Percentiles rank a stretch among this genome's conserved stretches.
Evolutionary conservation across 1,284 basidiomycete genomes (phyloP).

Genomic region (Puccinia coronata): DNA sequence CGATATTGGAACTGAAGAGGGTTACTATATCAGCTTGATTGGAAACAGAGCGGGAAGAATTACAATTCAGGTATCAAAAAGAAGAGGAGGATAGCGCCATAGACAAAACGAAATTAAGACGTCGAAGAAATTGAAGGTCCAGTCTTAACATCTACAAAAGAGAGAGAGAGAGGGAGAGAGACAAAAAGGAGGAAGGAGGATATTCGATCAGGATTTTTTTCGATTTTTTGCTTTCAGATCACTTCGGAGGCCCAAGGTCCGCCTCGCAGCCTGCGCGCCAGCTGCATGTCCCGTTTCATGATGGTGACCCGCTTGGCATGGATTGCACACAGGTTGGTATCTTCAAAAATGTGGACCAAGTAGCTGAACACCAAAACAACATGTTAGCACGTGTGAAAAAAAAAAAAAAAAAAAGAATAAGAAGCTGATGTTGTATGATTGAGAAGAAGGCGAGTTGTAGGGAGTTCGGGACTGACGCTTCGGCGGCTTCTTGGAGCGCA

Average conservation of each 20-base stretch:
- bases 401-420: background rate
- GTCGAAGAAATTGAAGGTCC: too few relatives aligned
- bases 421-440: background rate
- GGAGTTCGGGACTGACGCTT: constrained; percentile 67
- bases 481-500: constrained; percentile 90
- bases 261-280: constrained; percentile 90
- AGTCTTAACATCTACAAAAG: too few relatives aligned
- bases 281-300: constrained; percentile 95
- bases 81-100: too few relatives aligned
- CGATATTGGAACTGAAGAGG: too few relatives aligned
- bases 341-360: constrained; percentile 90
- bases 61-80: too few relatives aligned
- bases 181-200: background rate
- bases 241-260: constrained; percentile 48
- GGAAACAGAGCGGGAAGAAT: too few relatives aligned
- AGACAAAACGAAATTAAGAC: too few relatives aligned
- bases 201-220: background rate
- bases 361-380: constrained; percentile 51
- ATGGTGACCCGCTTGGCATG: constrained; percentile 98
- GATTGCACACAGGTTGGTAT: constrained; percentile 85
- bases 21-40: too few relatives aligned
- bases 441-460: background rate
- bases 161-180: background rate
- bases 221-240: background rate
- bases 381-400: background rate